phyloP scores from a whole-genome alignment of 2,329 filamentous ascomycete genomes.

The Bipolaris oryzae region DNA sequence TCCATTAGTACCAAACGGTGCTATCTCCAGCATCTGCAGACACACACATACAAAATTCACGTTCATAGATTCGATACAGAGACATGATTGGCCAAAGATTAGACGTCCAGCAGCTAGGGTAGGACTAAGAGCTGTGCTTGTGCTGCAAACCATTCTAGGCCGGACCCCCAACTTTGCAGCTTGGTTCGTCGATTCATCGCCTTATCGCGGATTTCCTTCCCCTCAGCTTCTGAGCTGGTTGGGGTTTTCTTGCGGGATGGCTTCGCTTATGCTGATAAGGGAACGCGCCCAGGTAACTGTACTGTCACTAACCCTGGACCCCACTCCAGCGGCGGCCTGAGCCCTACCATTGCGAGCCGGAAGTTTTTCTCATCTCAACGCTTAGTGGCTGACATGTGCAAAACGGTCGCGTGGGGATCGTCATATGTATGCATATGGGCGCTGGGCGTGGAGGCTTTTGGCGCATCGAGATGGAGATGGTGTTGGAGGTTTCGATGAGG shows the following conservation, averaged over 20 bases:
- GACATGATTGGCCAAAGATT: slow-evolving; percentile 34
- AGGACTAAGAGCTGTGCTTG: slow-evolving; percentile 8
- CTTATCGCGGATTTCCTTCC: slow-evolving; percentile 6
- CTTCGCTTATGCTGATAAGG: slow-evolving; percentile 32
- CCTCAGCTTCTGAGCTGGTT: slow-evolving; percentile 9
- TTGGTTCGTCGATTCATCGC: slow-evolving; percentile 14
- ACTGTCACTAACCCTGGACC: neutral
- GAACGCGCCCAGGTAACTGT: slow-evolving; percentile 1
- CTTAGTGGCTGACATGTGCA: slow-evolving; percentile 18
- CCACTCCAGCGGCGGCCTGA: slow-evolving; percentile 12
- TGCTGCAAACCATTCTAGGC: slow-evolving; percentile 12
- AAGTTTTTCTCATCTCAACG: slow-evolving; percentile 5
- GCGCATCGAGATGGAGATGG: slow-evolving; percentile 10
- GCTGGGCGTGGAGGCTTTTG: slow-evolving; percentile 26
- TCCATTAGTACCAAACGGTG: slow-evolving; percentile 4
- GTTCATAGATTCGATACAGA: neutral
- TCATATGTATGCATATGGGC: neutral
- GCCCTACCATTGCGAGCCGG: slow-evolving; percentile 10
- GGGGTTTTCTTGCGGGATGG: slow-evolving; percentile 11
- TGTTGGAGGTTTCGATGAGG: slow-evolving; percentile 31
- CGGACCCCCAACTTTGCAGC: slow-evolving; percentile 6
- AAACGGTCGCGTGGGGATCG: neutral
- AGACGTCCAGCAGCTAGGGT: slow-evolving; percentile 13
- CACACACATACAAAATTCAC: slow-evolving; percentile 3
- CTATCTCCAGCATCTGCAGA: slow-evolving; percentile 23